phyloP scores from a whole-genome alignment of 106 monocot genomes.

The Cymbidium sinense region DNA sequence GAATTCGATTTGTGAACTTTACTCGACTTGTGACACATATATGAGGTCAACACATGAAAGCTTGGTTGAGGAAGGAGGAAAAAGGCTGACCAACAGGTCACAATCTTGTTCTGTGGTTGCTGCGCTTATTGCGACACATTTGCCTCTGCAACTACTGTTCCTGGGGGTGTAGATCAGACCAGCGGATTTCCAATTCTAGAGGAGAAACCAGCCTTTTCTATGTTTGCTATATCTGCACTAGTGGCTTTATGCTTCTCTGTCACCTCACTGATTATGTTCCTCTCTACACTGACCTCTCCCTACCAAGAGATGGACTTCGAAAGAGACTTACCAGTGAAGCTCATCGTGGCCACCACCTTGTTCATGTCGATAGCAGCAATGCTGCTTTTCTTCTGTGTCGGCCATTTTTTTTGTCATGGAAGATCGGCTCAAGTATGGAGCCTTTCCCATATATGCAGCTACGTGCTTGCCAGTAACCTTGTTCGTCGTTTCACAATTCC shows the following conservation, averaged over 20 bases:
- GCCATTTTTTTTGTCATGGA: slow-evolving; percentile 17
- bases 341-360: slow-evolving; percentile 18
- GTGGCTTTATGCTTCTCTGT: slow-evolving; percentile 24
- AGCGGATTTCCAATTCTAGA: slow-evolving; percentile 11
- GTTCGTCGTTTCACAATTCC: slow-evolving; percentile 8
- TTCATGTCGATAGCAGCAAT: slow-evolving; percentile 18
- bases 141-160: slow-evolving; percentile 19
- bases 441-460: slow-evolving; percentile 7
- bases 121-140: slow-evolving; percentile 12
- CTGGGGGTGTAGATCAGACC: too few relatives aligned
- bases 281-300: too few relatives aligned
- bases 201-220: not conserved
- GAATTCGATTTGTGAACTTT: too few relatives aligned
- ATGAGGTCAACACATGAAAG: too few relatives aligned
- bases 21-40: too few relatives aligned
- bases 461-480: slow-evolving; percentile 4
- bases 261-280: too few relatives aligned
- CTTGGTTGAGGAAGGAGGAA: too few relatives aligned
- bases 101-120: too few relatives aligned
- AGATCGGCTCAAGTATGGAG: slow-evolving; percentile 12
- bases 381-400: slow-evolving; percentile 8
- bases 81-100: too few relatives aligned
- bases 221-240: slow-evolving; percentile 17
- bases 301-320: too few relatives aligned
- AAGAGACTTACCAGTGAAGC: too few relatives aligned